phyloP scores from a whole-genome alignment of 2,329 filamentous ascomycete genomes.

The Dendryphion nanum region DNA sequence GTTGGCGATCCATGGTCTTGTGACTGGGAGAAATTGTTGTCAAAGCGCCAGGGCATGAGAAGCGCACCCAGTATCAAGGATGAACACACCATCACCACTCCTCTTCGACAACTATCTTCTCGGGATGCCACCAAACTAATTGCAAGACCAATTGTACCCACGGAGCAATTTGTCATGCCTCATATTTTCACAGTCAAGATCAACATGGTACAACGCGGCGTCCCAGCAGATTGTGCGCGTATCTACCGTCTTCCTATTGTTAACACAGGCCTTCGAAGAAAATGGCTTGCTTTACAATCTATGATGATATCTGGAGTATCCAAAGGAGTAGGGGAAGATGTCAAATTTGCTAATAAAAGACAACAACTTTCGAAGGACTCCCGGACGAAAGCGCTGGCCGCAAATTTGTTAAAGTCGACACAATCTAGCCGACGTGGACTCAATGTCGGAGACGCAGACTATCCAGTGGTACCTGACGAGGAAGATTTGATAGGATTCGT shows the following conservation, averaged over 20 bases:
- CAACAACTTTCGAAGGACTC: constrained; percentile 11
- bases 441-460: constrained; percentile 38
- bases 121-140: constrained; percentile 27
- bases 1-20: constrained; percentile 78
- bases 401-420: constrained; percentile 20
- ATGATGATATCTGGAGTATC: constrained; percentile 7
- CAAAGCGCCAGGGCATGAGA: neutral
- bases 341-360: constrained; percentile 9
- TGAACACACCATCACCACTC: constrained; percentile 2
- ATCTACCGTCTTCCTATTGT: constrained; percentile 78
- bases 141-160: constrained; percentile 1
- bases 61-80: constrained; percentile 1
- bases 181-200: constrained; percentile 63
- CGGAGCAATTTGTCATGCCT: constrained; percentile 7
- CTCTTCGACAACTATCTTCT: constrained; percentile 16
- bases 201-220: constrained; percentile 66
- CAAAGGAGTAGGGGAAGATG: constrained; percentile 6
- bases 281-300: constrained; percentile 66
- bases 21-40: constrained; percentile 75
- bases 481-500: constrained; percentile 85
- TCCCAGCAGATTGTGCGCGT: constrained; percentile 69
- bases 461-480: constrained; percentile 69
- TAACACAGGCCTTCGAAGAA: constrained; percentile 55
- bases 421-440: constrained; percentile 6
- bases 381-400: constrained; percentile 22